These are phyloP conservation scores for Dissoconium aciculare DNA, from an alignment of 2,329 filamentous ascomycete genomes.

Conservation along the genomic window DNA sequence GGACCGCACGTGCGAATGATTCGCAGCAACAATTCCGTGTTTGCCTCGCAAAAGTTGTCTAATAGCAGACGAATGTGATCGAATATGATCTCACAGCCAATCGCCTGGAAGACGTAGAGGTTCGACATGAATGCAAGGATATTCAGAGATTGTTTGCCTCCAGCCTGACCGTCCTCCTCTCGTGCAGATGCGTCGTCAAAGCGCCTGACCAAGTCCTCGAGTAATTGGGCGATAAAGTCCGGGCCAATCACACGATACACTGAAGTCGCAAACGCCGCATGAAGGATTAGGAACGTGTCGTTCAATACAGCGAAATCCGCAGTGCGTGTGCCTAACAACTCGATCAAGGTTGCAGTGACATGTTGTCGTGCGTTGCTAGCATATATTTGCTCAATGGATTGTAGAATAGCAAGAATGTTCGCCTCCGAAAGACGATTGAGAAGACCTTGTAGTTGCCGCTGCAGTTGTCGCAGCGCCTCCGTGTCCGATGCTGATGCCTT, in stretches of 20 bases:
- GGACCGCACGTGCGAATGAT: slow-evolving; percentile 68
- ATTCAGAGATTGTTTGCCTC: slow-evolving; percentile 54
- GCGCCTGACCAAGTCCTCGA: slow-evolving; percentile 61
- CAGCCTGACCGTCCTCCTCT: slow-evolving; percentile 20
- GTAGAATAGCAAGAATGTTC: slow-evolving; percentile 71
- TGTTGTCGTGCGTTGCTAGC: slow-evolving; percentile 71
- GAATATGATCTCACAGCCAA: slow-evolving; percentile 71
- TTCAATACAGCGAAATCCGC: slow-evolving; percentile 63
- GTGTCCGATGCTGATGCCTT: slow-evolving; percentile 47
- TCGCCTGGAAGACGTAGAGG: slow-evolving; percentile 81
- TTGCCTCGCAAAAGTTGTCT: slow-evolving; percentile 59
- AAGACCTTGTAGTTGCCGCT: slow-evolving; percentile 70
- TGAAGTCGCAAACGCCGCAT: slow-evolving; percentile 77
- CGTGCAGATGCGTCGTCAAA: slow-evolving; percentile 42
- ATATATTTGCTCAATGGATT: slow-evolving; percentile 72
- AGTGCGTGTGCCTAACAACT: slow-evolving; percentile 63
- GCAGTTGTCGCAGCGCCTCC: slow-evolving; percentile 53
- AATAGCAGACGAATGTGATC: slow-evolving; percentile 78
- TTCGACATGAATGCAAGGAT: slow-evolving; percentile 69
- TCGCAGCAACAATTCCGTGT: slow-evolving; percentile 75
- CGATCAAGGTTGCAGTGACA: slow-evolving; percentile 66
- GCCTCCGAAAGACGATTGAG: slow-evolving; percentile 88
- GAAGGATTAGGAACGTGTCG: slow-evolving; percentile 81
- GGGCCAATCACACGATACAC: slow-evolving; percentile 76
- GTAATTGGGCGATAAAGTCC: slow-evolving; percentile 76